Percentiles rank a stretch among this genome's conserved stretches.
Conservation (phyloP, 106 monocot genomes). For the Dendrobium chrysotoxum region DNA sequence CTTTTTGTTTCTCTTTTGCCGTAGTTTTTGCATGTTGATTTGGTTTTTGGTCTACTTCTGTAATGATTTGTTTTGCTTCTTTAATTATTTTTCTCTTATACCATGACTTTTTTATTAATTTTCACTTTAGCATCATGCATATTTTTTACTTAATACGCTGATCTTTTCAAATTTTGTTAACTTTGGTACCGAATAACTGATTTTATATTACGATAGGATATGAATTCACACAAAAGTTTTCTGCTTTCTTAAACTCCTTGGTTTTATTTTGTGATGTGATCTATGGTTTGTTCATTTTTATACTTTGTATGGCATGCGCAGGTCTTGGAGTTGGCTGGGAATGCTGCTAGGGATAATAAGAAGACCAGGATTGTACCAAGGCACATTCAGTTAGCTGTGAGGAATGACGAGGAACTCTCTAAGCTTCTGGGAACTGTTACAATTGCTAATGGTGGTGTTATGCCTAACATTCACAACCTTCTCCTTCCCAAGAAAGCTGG, state of each 20-base stretch:
- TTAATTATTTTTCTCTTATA: too few relatives aligned
- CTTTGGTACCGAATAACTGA: too few relatives aligned
- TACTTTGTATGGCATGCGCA: neutral
- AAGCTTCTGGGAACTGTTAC: neutral
- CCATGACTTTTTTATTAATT: too few relatives aligned
- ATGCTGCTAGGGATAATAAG: slow-evolving; percentile 9
- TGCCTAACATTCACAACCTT: slow-evolving; percentile 9
- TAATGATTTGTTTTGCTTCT: too few relatives aligned
- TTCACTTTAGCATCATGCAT: too few relatives aligned
- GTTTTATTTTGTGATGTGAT: neutral
- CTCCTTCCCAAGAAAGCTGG: slow-evolving; percentile 3
- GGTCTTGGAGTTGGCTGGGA: slow-evolving; percentile 6
- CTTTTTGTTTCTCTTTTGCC: neutral
- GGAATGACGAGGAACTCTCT: slow-evolving; percentile 6
- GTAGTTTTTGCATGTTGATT: too few relatives aligned
- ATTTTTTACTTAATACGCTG: too few relatives aligned
- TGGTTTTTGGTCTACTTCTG: too few relatives aligned
- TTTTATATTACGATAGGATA: too few relatives aligned
- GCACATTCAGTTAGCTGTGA: slow-evolving; percentile 8
- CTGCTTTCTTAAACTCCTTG: neutral
- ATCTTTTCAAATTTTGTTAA: too few relatives aligned
- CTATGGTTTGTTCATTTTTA: neutral
- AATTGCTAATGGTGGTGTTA: slow-evolving; percentile 3
- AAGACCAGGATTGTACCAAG: slow-evolving; percentile 5
- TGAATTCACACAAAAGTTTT: too few relatives aligned